Evolutionary conservation across 306 rosid genomes (phyloP).

Genomic region (Corylus avellana): DNA sequence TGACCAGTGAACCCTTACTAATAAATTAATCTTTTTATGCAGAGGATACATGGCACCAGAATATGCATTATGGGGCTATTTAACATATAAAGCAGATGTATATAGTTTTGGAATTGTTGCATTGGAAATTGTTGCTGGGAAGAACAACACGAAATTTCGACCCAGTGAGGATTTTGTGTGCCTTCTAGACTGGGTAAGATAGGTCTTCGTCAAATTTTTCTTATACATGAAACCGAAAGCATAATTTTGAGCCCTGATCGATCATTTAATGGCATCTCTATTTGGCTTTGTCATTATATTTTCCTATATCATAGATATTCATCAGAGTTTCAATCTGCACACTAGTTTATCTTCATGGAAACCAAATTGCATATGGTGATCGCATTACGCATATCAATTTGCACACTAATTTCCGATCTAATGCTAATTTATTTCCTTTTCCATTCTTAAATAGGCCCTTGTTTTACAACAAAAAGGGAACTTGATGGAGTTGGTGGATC

Average conservation of each 20-base stretch:
- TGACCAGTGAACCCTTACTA: neutral
- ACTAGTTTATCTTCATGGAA: neutral
- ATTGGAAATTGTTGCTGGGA: slow-evolving; percentile 57
- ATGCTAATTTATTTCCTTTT: neutral
- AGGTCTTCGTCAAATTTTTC: neutral
- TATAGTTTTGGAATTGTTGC: slow-evolving; percentile 66
- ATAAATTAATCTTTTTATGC: slow-evolving; percentile 12
- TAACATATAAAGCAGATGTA: slow-evolving; percentile 62
- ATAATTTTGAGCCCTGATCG: neutral
- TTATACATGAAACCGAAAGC: neutral
- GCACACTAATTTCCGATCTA: neutral
- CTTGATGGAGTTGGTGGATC: slow-evolving; percentile 56
- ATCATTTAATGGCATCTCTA: neutral
- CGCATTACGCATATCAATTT: neutral
- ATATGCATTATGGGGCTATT: slow-evolving; percentile 70
- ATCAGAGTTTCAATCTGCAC: neutral
- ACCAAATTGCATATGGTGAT: neutral
- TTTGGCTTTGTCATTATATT: neutral
- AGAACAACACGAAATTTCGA: slow-evolving; percentile 37
- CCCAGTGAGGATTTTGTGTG: slow-evolving; percentile 53
- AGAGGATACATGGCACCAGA: slow-evolving; percentile 85
- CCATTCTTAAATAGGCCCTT: slow-evolving; percentile 20
- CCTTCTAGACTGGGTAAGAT: slow-evolving; percentile 65
- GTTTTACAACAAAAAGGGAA: slow-evolving; percentile 37
- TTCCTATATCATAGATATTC: neutral